Conservation (phyloP, 345 rosid species). For the Cardamine resedifolia region DNA sequence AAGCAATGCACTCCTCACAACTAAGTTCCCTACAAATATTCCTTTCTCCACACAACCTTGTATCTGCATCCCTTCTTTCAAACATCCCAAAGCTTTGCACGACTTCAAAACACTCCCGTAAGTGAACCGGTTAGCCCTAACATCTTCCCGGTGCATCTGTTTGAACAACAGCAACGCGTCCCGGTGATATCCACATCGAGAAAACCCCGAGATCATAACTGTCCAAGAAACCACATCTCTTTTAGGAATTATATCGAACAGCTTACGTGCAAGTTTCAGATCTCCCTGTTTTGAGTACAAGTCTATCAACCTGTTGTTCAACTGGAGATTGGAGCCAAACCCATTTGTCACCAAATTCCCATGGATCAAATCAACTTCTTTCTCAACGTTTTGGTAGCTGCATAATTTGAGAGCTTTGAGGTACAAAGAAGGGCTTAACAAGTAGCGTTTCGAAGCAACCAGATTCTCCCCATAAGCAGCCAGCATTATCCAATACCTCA, state of each 20-base stretch:
- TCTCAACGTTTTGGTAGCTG: conserved; percentile 25
- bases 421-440: conserved; percentile 21
- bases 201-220: conserved; percentile 56
- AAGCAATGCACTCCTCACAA: conserved; percentile 61
- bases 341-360: conserved; percentile 49
- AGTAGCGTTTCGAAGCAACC: neutral
- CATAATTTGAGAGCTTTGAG: conserved; percentile 45
- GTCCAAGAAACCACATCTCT: conserved; percentile 71
- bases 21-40: conserved; percentile 47
- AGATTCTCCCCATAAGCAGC: conserved; percentile 17
- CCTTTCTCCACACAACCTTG: conserved; percentile 57
- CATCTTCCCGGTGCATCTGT: conserved; percentile 44
- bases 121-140: conserved; percentile 50
- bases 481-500: conserved; percentile 13
- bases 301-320: conserved; percentile 46
- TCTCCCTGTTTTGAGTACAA: conserved; percentile 42
- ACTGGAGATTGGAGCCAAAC: conserved; percentile 36
- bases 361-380: conserved; percentile 42
- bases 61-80: conserved; percentile 56
- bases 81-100: conserved; percentile 41
- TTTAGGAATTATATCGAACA: conserved; percentile 62
- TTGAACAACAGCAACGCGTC: conserved; percentile 44
- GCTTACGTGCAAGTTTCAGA: conserved; percentile 41
- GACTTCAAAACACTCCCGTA: conserved; percentile 59
- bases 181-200: conserved; percentile 33